Evolutionary conservation across 352 stramenopile species (phyloP).

Genomic region (Pythium volutum): DNA sequence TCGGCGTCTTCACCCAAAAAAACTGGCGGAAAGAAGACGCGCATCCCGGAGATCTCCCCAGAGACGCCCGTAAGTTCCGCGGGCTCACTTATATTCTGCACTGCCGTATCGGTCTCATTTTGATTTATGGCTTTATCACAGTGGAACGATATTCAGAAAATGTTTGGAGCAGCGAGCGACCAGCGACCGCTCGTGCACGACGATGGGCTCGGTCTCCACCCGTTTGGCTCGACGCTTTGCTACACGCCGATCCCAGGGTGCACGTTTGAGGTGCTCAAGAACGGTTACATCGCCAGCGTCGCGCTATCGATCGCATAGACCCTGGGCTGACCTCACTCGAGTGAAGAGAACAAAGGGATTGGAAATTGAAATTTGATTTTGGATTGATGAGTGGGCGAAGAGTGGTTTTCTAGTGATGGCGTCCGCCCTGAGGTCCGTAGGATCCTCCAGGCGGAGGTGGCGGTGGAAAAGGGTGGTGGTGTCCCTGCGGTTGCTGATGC

Average conservation of each 20-base stretch:
- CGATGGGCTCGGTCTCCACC: constrained; percentile 69
- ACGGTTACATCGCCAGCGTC: constrained; percentile 69
- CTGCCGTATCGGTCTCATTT: neutral
- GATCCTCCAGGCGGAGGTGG: constrained; percentile 18
- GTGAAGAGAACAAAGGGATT: neutral
- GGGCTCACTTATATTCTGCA: neutral
- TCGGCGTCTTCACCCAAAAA: constrained; percentile 39
- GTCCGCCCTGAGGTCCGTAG: constrained; percentile 17
- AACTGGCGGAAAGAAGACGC: constrained; percentile 42
- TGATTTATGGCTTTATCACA: neutral
- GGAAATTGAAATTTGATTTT: neutral
- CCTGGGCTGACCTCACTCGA: neutral
- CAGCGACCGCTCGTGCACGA: constrained; percentile 74
- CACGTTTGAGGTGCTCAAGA: constrained; percentile 85
- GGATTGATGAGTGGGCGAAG: neutral
- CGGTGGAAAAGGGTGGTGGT: constrained; percentile 15
- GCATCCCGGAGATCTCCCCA: constrained; percentile 50
- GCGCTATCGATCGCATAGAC: constrained; percentile 38
- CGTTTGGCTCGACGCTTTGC: constrained; percentile 76
- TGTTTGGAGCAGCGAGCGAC: constrained; percentile 46
- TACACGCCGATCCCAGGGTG: constrained; percentile 71
- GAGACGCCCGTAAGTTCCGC: constrained; percentile 63
- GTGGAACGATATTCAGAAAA: constrained; percentile 59
- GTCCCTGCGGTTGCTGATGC: constrained; percentile 9
- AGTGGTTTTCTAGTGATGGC: constrained; percentile 6